These are phyloP conservation scores for Stephania japonica DNA, from an alignment of 164 flowering plant genomes.

Conservation along the genomic window DNA sequence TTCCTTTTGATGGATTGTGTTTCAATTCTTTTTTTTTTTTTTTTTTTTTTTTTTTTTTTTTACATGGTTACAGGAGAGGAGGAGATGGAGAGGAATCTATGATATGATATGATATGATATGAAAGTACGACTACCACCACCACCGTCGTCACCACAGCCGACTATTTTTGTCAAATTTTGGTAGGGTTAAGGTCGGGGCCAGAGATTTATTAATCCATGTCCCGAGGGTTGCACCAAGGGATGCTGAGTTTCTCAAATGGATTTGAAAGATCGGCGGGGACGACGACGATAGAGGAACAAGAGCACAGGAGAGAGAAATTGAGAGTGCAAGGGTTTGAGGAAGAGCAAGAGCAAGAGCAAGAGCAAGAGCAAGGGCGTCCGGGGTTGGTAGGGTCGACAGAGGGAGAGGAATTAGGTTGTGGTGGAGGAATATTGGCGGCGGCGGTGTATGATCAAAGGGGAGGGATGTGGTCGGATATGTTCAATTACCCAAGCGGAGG, in stretches of 20 bases:
- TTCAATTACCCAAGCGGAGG: slow-evolving; percentile 49
- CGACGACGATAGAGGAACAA: slow-evolving; percentile 35
- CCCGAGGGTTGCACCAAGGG: slow-evolving; percentile 62
- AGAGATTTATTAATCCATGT: slow-evolving; percentile 44
- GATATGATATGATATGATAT: slow-evolving; percentile 34
- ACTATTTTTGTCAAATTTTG: not conserved
- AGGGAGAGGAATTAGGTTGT: not conserved
- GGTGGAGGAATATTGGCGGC: slow-evolving; percentile 39
- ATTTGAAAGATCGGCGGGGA: slow-evolving; percentile 41
- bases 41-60: too few relatives aligned
- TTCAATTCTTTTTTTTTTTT: too few relatives aligned
- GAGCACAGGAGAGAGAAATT: slow-evolving; percentile 73
- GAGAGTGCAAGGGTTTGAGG: slow-evolving; percentile 47
- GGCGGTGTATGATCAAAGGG: slow-evolving; percentile 41
- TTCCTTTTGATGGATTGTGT: slow-evolving; percentile 9
- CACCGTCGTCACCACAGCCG: slow-evolving; percentile 16
- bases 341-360: too few relatives aligned
- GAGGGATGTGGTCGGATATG: slow-evolving; percentile 89
- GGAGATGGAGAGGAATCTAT: slow-evolving; percentile 30
- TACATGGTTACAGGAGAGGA: not conserved
- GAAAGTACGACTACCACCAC: slow-evolving; percentile 25
- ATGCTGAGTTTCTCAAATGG: slow-evolving; percentile 64
- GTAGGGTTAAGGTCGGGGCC: not conserved
- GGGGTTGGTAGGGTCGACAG: slow-evolving; percentile 25
- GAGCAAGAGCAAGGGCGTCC: too few relatives aligned